These are phyloP conservation scores for Oryza glumipatula DNA, from an alignment of 176 grass and related monocot genomes.

Conservation along the genomic window DNA sequence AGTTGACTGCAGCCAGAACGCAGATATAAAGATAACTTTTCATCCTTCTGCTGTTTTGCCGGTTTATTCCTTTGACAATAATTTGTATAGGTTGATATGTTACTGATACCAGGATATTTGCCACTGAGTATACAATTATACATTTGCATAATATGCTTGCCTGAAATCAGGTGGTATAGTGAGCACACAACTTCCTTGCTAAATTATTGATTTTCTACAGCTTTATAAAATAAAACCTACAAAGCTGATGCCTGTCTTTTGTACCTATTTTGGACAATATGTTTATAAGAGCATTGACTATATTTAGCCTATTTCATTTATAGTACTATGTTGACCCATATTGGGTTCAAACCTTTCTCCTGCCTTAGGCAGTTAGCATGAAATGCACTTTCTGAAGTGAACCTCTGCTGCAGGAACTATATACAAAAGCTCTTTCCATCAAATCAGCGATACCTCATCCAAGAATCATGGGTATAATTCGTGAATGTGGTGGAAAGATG, in stretches of 20 bases:
- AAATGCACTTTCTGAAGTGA: slow-evolving; percentile 29
- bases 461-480: slow-evolving; percentile 99
- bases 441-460: slow-evolving; percentile 99
- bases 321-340: slow-evolving; percentile 3
- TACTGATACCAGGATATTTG: not conserved
- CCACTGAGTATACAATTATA: not conserved
- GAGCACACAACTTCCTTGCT: not conserved
- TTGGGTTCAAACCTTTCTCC: not conserved
- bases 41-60: not conserved
- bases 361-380: not conserved
- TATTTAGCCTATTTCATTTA: not conserved
- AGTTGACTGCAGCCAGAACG: not conserved
- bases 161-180: not conserved
- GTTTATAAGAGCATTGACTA: not conserved
- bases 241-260: not conserved
- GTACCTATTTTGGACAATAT: slow-evolving; percentile 8
- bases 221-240: slow-evolving; percentile 20
- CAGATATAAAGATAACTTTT: not conserved
- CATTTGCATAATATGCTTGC: not conserved
- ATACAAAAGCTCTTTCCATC: slow-evolving; percentile 93
- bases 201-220: not conserved
- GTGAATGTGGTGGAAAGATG: slow-evolving; percentile 99
- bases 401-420: slow-evolving; percentile 73
- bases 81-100: not conserved
- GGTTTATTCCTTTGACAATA: not conserved